phyloP scores from a whole-genome alignment of 2,329 filamentous ascomycete species.

The Xylariaceae sp. region DNA sequence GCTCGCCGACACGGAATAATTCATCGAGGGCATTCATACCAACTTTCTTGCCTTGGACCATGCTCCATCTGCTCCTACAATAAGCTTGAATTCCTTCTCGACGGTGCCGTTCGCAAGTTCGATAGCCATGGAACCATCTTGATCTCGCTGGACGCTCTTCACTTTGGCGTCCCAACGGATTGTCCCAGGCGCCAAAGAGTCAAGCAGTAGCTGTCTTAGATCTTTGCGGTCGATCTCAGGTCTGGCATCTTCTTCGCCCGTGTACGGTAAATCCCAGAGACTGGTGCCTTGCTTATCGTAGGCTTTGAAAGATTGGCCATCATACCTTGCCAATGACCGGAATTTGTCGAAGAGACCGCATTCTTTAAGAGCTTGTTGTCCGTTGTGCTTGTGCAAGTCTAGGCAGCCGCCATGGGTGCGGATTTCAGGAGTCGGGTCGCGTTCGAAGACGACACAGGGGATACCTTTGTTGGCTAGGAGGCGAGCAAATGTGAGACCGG shows the following conservation, averaged over 20 bases:
- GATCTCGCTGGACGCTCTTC: constrained; percentile 18
- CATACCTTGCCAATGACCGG: constrained; percentile 11
- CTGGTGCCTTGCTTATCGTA: constrained; percentile 1
- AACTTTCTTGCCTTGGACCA: constrained; percentile 29
- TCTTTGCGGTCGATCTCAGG: constrained; percentile 19
- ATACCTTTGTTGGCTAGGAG: constrained; percentile 8
- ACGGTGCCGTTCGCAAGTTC: constrained; percentile 7
- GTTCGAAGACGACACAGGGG: constrained; percentile 12
- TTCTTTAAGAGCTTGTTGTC: constrained; percentile 22
- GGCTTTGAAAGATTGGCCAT: constrained; percentile 11
- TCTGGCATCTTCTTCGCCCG: background rate
- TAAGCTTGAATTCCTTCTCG: constrained; percentile 23
- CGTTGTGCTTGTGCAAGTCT: constrained; percentile 34
- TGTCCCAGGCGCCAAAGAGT: constrained; percentile 4
- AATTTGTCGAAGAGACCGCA: constrained; percentile 23
- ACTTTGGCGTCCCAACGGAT: constrained; percentile 14
- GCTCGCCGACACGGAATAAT: too few relatives aligned
- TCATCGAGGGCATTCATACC: too few relatives aligned
- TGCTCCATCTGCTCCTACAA: constrained; percentile 34
- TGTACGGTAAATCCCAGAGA: background rate
- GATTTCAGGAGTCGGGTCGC: background rate
- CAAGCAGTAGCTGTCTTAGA: constrained; percentile 13
- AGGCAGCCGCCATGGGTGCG: constrained; percentile 34
- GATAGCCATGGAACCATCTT: background rate
- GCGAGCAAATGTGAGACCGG: constrained; percentile 13